These are phyloP conservation scores for Thelephora ganbajun DNA, from an alignment of 768 basidiomycete genomes.

Conservation along the genomic window DNA sequence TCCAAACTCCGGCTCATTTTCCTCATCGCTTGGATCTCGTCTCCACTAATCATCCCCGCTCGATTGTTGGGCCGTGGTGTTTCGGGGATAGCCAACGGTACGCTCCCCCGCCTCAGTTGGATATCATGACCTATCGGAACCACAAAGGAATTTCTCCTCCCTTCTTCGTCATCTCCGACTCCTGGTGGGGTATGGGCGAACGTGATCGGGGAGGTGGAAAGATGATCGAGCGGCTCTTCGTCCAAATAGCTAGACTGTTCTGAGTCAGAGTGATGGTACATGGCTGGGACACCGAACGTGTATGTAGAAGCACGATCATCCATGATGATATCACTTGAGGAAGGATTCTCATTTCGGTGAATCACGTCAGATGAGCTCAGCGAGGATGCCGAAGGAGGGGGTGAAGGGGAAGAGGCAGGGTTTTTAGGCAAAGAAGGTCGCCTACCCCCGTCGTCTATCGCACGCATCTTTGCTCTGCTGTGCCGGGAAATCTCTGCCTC, in stretches of 20 bases:
- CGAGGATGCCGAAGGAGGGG: constrained; percentile 1
- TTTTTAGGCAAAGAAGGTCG: constrained; percentile 28
- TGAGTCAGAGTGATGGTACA: neutral
- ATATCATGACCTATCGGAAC: neutral
- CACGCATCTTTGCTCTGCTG: constrained; percentile 26
- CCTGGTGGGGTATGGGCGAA: neutral
- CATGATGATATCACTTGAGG: constrained; percentile 38
- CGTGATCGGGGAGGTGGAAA: neutral
- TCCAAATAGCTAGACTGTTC: neutral
- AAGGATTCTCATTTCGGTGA: constrained; percentile 1
- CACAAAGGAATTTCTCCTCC: neutral
- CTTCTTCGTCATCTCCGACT: constrained; percentile 30
- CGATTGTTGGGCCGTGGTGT: constrained; percentile 2
- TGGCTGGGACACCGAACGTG: neutral
- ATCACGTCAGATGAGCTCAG: constrained; percentile 9
- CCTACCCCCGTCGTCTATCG: constrained; percentile 27
- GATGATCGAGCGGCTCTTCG: neutral
- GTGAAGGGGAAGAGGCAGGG: constrained; percentile 2
- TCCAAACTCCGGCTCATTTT: constrained; percentile 49
- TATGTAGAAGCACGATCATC: constrained; percentile 28
- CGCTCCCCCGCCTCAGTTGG: constrained; percentile 32
- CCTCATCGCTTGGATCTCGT: constrained; percentile 34
- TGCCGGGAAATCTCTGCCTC: constrained; percentile 21
- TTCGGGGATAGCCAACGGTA: constrained; percentile 48
- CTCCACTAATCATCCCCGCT: constrained; percentile 22